phyloP scores from a whole-genome alignment of 139 green algal species.

The Chlamydomonas incerta region DNA sequence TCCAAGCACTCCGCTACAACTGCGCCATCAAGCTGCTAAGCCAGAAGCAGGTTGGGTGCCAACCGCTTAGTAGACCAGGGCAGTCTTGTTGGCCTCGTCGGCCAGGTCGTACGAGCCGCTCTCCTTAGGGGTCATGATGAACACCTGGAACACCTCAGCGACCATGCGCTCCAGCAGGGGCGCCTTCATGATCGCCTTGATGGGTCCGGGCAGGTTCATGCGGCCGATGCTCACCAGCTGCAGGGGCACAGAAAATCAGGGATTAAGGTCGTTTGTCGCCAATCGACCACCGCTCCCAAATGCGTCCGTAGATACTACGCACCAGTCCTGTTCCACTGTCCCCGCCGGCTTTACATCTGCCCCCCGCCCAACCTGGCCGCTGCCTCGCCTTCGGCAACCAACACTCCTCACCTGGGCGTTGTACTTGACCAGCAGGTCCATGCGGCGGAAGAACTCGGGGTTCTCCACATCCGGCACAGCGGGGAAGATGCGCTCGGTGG shows the following conservation, averaged over 20 bases:
- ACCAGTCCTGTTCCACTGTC: too few relatives aligned
- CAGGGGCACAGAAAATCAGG: too few relatives aligned
- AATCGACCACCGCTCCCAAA: too few relatives aligned
- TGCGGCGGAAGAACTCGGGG: conserved; percentile 87
- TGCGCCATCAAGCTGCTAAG: too few relatives aligned
- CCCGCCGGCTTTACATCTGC: too few relatives aligned
- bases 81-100: conserved; percentile 14
- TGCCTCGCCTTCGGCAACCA: too few relatives aligned
- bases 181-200: conserved; percentile 85
- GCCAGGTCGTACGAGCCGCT: conserved; percentile 80
- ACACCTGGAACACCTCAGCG: conserved; percentile 81
- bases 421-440: conserved; percentile 86
- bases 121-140: conserved; percentile 88
- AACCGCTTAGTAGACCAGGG: conserved; percentile 56
- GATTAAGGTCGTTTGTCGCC: too few relatives aligned
- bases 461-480: conserved; percentile 85
- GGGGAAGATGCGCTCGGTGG: conserved; percentile 96
- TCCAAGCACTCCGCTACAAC: too few relatives aligned
- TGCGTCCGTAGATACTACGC: too few relatives aligned
- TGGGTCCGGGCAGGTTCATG: conserved; percentile 66
- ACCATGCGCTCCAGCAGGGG: conserved; percentile 87
- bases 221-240: conserved; percentile 63
- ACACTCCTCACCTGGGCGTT: conserved; percentile 86
- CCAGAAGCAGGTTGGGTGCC: too few relatives aligned
- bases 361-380: too few relatives aligned